Base-by-base conservation (phyloP, 2,329 filamentous ascomycete species). In the Pezicula neosporulosa region DNA sequence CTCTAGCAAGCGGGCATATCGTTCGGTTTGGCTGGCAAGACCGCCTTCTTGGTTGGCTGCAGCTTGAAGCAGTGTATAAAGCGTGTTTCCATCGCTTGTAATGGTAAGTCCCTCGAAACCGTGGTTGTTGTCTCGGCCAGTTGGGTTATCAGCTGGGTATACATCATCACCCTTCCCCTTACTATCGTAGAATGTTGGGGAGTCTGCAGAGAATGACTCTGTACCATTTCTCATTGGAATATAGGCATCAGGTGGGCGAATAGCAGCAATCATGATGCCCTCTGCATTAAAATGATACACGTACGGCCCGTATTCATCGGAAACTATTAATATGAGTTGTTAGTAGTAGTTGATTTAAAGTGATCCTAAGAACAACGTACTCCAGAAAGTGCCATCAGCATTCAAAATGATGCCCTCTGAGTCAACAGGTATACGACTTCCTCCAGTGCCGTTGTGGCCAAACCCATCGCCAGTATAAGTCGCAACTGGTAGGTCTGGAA, bases 51-150 rank as follows among this genome's bases (percentile, higher is more conserved):
- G 82, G 52, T 78, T 76, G 4, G 82, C 70, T 0, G 85, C 84
- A 1, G 81, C 82, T 64, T 91, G 86, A 19, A 89, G 70, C 51
- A 90, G 73, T 1, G 79, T 77, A 62, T 81, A 89, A 10, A 90
- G 71, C 2, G 74, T 80, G 54, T 80, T 82, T 9, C 85, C 83
- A 56, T 87, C 81, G 0, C 77, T 72, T 3, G 78, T 82, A n/a
- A 79, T 68, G 0, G 83, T 85, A 45, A 90, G 68, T 0, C 82
- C 86, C 67, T 90, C 87, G 45, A 90, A 81, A n/a, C 87, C 86
- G 64, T 89, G 85, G 66, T 90, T 90, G 66, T 90, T 89, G 49
- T 77, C 73, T 18, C 87, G 78, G 12, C 87, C 87, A 1, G 77
- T 77, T 1, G 75, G 72, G 0, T 84, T 81, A 56, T 86, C 73